phyloP scores from a whole-genome alignment of 352 stramenopile species.

The Pythium aristosporum region DNA sequence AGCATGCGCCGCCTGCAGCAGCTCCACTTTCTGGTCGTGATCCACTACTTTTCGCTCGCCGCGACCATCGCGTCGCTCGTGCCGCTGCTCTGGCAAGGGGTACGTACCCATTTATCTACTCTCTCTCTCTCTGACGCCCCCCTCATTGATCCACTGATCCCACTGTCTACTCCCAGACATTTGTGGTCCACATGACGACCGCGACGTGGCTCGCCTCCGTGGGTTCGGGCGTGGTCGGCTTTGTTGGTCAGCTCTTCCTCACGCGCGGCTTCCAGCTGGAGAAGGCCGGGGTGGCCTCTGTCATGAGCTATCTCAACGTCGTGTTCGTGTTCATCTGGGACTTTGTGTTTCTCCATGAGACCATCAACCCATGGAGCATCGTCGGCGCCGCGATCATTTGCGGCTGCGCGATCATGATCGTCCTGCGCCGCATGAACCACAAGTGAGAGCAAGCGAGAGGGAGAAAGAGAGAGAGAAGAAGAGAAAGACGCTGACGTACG shows the following conservation, averaged over 20 bases:
- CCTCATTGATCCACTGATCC: too few species aligned
- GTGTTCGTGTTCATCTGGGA: conserved; percentile 58
- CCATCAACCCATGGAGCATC: conserved; percentile 44
- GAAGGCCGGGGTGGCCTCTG: conserved; percentile 41
- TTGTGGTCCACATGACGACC: conserved; percentile 33
- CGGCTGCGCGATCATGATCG: conserved; percentile 39
- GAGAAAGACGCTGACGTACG: too few species aligned
- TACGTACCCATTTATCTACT: neutral
- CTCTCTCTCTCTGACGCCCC: too few species aligned
- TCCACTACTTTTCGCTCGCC: conserved; percentile 53
- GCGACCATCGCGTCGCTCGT: conserved; percentile 17
- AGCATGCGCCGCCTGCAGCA: conserved; percentile 43
- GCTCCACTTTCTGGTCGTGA: conserved; percentile 49
- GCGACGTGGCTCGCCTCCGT: conserved; percentile 40
- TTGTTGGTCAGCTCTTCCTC: conserved; percentile 54
- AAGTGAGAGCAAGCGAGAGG: neutral
- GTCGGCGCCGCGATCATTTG: conserved; percentile 38
- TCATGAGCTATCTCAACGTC: conserved; percentile 51
- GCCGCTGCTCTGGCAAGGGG: neutral
- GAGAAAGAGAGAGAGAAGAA: neutral
- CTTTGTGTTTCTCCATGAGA: conserved; percentile 35
- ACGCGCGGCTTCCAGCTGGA: conserved; percentile 66
- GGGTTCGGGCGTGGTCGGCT: conserved; percentile 42
- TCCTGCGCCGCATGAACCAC: conserved; percentile 22
- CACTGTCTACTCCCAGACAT: conserved; percentile 9